These are phyloP conservation scores for Apiospora saccharicola DNA, from an alignment of 2,329 filamentous ascomycete species.

Conservation along the genomic window DNA sequence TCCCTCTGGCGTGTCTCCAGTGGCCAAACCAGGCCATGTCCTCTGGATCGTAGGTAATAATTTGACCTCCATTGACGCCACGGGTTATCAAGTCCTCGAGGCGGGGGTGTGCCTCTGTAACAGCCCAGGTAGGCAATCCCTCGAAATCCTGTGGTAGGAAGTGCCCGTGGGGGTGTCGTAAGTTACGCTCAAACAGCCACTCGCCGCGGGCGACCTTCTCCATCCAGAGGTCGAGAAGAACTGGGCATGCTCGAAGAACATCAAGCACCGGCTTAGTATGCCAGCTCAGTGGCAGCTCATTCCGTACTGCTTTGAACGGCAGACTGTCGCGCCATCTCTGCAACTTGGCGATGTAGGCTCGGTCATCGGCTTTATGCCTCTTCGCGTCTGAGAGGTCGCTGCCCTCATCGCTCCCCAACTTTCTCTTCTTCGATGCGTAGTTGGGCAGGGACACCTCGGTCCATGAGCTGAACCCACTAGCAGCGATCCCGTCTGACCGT, in stretches of 20 bases:
- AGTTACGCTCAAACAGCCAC: background rate
- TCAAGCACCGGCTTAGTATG: background rate
- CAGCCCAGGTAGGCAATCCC: background rate
- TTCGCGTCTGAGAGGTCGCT: background rate
- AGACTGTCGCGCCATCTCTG: background rate
- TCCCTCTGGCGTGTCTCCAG: background rate
- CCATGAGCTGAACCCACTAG: background rate
- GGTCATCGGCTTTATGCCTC: background rate
- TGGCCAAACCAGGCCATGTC: background rate
- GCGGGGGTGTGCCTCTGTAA: background rate
- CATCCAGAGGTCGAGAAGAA: background rate
- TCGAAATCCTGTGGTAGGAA: background rate
- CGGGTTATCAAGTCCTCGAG: background rate
- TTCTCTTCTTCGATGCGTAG: background rate
- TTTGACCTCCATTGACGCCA: background rate
- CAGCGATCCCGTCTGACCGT: background rate
- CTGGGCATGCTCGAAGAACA: background rate
- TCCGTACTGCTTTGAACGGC: background rate
- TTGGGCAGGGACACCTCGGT: background rate
- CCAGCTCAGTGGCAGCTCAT: background rate
- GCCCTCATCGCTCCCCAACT: background rate
- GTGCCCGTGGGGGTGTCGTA: background rate
- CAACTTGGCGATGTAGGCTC: background rate
- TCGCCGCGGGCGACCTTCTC: background rate
- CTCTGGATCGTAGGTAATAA: background rate